phyloP scores from a whole-genome alignment of 306 rosid genomes.

The Vigna angularis region DNA sequence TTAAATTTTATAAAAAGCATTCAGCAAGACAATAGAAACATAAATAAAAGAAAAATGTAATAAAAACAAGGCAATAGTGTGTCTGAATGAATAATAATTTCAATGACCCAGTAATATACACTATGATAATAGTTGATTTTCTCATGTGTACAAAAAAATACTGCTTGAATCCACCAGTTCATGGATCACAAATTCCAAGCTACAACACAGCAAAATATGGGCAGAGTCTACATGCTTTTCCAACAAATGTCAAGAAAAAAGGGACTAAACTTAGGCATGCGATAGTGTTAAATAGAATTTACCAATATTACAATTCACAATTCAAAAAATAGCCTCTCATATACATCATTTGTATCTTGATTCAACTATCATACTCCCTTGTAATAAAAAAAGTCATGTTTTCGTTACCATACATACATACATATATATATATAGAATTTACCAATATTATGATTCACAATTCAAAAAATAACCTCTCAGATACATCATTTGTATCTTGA shows the following conservation, averaged over 20 bases:
- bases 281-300: not conserved
- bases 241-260: not conserved
- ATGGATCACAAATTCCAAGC: constrained; percentile 20
- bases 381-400: not conserved
- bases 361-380: too few relatives aligned
- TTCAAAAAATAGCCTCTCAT: too few relatives aligned
- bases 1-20: constrained; percentile 26
- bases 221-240: not conserved
- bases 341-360: too few relatives aligned
- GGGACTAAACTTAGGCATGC: not conserved
- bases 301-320: too few relatives aligned
- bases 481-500: too few relatives aligned
- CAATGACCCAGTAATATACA: not conserved
- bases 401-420: too few relatives aligned
- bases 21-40: constrained; percentile 6
- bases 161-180: not conserved
- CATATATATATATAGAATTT: too few relatives aligned
- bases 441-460: too few relatives aligned
- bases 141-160: constrained; percentile 8
- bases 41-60: constrained; percentile 26
- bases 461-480: too few relatives aligned
- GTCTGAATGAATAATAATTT: constrained; percentile 25
- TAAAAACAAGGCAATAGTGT: constrained; percentile 11
- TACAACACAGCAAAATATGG: constrained; percentile 11
- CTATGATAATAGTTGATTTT: not conserved